Base-by-base conservation (phyloP, 768 basidiomycete species). In the Hygrocybe coccinea region DNA sequence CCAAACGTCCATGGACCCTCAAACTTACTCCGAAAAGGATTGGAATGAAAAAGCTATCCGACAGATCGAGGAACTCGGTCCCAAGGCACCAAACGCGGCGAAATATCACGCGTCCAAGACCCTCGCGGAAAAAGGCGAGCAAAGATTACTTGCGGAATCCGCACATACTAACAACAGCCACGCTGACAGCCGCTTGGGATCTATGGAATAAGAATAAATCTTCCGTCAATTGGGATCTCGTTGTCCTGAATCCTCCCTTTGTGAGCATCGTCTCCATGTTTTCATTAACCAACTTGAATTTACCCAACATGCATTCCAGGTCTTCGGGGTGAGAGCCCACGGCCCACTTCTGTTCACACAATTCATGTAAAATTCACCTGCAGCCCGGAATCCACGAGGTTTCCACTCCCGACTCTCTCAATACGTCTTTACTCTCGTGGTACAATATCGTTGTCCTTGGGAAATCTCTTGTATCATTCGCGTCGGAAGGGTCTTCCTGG, bases 21-120 rank as follows among this genome's bases (percentile, higher is more conserved):
- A 61, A 0, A 68, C 69, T 1, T 80, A 75, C 60, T 71, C 64
- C 37, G 83, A 86, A 62, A 57, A 60, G 11, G 74, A 87, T 67
- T 89, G 87, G 89, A 85, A 87, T 60, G 65, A 79, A 12, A 69
- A 69, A 50, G 70, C 79, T 4, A 62, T 80, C 15, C 63, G 70
- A 47, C 69, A 72, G 7, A 74, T 81, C 14, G 71, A 78, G 54
- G 71, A 79, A 56, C 69, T 80, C 44, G 85, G 84, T 0, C 65
- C 69, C 14, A 71, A 76, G 1, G 79, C 80, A 0, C 54, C 65
- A 0, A 55, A 57, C 0, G 57, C 65, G n/a, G 57, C 67, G 17
- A 81, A 78, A 60, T 89, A 90, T 64, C 62, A 74, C 19, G 81
- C 84, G 2, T 81, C 80, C 15, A 89, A 90, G 72, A 76, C 74